Conservation (phyloP, 805 yeast species). For the Wickerhamiella nectarea region DNA sequence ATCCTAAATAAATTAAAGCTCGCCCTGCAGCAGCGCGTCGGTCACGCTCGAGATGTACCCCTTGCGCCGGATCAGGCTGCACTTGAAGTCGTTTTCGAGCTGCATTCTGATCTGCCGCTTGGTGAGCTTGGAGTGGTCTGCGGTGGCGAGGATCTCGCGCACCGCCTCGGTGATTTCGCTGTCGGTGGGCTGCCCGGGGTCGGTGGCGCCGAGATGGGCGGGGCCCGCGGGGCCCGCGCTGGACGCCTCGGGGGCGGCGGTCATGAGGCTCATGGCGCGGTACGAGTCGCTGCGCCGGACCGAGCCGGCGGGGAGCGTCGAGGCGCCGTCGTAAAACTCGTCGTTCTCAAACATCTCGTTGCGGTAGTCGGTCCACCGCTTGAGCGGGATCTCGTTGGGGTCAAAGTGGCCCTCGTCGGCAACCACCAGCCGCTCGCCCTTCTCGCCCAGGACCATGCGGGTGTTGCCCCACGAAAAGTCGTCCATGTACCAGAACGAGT, state of each 20-base stretch:
- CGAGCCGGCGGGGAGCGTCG: not conserved
- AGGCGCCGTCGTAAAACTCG: slow-evolving; percentile 11
- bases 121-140: slow-evolving; percentile 29
- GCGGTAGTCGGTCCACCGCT: slow-evolving; percentile 47
- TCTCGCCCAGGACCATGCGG: slow-evolving; percentile 41
- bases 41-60: slow-evolving; percentile 30
- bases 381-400: slow-evolving; percentile 39
- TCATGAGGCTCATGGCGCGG: slow-evolving; percentile 19
- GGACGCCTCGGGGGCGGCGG: not conserved
- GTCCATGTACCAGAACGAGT: slow-evolving; percentile 52
- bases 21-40: slow-evolving; percentile 30
- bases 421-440: slow-evolving; percentile 36
- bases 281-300: not conserved
- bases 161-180: slow-evolving; percentile 27
- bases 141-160: slow-evolving; percentile 26
- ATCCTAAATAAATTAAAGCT: slow-evolving; percentile 20
- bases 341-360: slow-evolving; percentile 32
- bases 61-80: slow-evolving; percentile 23
- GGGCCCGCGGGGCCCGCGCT: not conserved
- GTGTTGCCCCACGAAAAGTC: slow-evolving; percentile 60
- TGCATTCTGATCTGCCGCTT: slow-evolving; percentile 27
- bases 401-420: slow-evolving; percentile 41
- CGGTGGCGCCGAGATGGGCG: not conserved
- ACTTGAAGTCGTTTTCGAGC: slow-evolving; percentile 27
- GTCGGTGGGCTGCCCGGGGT: slow-evolving; percentile 25